Base-by-base conservation (phyloP, 139 green algal genomes). In the Microglena sp. region DNA sequence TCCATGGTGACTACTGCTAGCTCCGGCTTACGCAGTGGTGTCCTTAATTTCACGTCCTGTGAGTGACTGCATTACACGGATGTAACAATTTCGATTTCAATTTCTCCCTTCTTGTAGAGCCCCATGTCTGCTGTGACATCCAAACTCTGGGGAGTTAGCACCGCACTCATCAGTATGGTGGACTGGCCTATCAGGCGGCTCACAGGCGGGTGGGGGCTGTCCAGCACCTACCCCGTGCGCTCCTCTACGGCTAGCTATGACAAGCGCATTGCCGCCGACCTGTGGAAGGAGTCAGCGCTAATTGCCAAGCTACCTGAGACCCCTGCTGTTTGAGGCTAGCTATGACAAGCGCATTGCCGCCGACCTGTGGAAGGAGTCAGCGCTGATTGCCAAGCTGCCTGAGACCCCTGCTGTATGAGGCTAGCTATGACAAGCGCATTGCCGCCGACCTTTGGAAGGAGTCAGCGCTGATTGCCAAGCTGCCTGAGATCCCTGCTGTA, bases 231-330 rank as follows among this genome's bases (percentile, higher is more conserved):
- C 46, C 50, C 59, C 3, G 81, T 87, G 32, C 74, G 55, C 3
- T 71, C 76, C 18, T 72, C 73, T 11, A 79, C 68, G 1, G 66
- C 80, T 8, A 70, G 62, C 8, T 91, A 89, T 54, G 77, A 89
- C 54, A 53, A 61, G 31, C 57, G 73, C 56, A 31, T 89, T 27
- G 76, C 78, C 27, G 40, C 60, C 7, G 69, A 74, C 32, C 73
- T 91, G 60, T 92, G 84, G 84, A 73, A 86, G 11, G 66, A 64
- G 5, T 82, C 72, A 5, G 76, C 79, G 3, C 71, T 88, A 21
- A 44, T 66, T 2, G 72, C 70, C 7, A 59, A 66, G 33, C 36
- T 91, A 46, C 77, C 77, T 24, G 11, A 15, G 11, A 50, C 40
- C 11, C 40, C 15, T 15, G 15, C 40, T 15, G 15, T 50, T 11